A percentile compares a stretch with the other conserved stretches of the same genome.
phyloP scores from a whole-genome alignment of 495 filamentous ascomycete species.

The Aspergillus coremiiformis region DNA sequence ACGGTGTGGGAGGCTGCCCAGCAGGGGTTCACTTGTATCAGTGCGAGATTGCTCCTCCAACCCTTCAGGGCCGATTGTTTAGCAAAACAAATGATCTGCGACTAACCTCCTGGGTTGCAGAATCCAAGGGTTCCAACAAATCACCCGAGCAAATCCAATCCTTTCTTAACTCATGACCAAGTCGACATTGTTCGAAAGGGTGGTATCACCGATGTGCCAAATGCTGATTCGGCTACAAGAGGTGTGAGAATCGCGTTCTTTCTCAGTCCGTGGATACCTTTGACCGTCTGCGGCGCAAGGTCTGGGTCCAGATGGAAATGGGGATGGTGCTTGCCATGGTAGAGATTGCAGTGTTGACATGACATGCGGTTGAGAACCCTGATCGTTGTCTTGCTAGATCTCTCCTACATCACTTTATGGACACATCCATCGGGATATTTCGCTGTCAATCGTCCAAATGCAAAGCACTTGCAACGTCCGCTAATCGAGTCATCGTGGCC shows the following conservation, averaged over 20 bases:
- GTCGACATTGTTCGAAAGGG: conserved; percentile 17
- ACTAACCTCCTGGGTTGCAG: conserved; percentile 26
- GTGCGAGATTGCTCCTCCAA: conserved; percentile 46
- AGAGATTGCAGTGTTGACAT: conserved; percentile 52
- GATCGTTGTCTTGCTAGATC: conserved; percentile 66
- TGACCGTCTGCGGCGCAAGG: conserved; percentile 18
- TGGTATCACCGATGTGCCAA: conserved; percentile 16
- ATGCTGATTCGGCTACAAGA: conserved; percentile 15
- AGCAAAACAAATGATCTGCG: conserved; percentile 56
- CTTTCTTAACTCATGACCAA: conserved; percentile 14
- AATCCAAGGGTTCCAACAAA: conserved; percentile 33
- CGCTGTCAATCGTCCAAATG: conserved; percentile 23
- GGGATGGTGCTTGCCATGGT: conserved; percentile 66
- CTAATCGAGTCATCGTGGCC: conserved; percentile 27
- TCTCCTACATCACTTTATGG: conserved; percentile 62
- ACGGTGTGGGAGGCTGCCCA: conserved; percentile 64
- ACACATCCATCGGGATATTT: conserved; percentile 22
- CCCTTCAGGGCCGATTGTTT: conserved; percentile 59
- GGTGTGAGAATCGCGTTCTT: conserved; percentile 19
- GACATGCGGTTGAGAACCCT: conserved; percentile 29
- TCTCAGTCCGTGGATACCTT: conserved; percentile 19
- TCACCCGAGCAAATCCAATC: conserved; percentile 32
- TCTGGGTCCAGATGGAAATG: conserved; percentile 33
- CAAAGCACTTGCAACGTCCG: conserved; percentile 19
- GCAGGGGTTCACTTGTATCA: conserved; percentile 66